A percentile compares a stretch with the other conserved stretches of the same genome.
These are phyloP conservation scores for Vinca minor DNA, from an alignment of 257 asterid genomes.

Conservation along the genomic window DNA sequence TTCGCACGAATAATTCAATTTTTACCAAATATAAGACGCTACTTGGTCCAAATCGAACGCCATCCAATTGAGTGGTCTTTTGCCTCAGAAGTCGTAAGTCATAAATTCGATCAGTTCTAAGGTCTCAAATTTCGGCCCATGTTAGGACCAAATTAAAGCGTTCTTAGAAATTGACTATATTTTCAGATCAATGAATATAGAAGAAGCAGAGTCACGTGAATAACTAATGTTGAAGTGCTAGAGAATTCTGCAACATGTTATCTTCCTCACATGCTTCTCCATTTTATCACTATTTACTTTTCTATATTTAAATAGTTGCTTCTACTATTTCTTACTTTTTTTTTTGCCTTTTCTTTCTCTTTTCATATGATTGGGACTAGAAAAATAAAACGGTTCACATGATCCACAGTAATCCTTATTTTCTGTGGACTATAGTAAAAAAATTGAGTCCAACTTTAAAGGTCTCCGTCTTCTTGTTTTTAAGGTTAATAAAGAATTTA, in stretches of 20 bases:
- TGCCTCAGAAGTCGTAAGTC: too few relatives aligned
- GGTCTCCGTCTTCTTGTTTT: too few relatives aligned
- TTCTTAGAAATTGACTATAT: not conserved
- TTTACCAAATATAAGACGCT: too few relatives aligned
- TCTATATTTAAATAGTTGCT: too few relatives aligned
- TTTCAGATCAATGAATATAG: constrained; percentile 31
- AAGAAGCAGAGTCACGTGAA: constrained; percentile 43
- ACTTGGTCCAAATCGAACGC: too few relatives aligned
- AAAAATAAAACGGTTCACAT: not conserved
- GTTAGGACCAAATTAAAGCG: not conserved
- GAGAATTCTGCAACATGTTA: constrained; percentile 15
- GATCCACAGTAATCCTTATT: too few relatives aligned
- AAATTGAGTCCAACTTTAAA: too few relatives aligned
- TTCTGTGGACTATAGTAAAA: not conserved
- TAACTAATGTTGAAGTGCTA: constrained; percentile 13
- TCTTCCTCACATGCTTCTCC: constrained; percentile 42
- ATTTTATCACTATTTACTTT: constrained; percentile 12
- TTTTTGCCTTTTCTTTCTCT: not conserved
- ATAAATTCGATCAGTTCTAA: not conserved
- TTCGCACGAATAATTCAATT: too few relatives aligned
- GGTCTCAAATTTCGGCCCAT: not conserved
- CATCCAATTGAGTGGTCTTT: too few relatives aligned
- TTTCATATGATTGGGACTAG: not conserved
- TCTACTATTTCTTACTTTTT: not conserved
- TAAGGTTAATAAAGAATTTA: too few relatives aligned